phyloP scores from a whole-genome alignment of 2,329 filamentous ascomycete genomes.

The Talaromyces marneffei region DNA sequence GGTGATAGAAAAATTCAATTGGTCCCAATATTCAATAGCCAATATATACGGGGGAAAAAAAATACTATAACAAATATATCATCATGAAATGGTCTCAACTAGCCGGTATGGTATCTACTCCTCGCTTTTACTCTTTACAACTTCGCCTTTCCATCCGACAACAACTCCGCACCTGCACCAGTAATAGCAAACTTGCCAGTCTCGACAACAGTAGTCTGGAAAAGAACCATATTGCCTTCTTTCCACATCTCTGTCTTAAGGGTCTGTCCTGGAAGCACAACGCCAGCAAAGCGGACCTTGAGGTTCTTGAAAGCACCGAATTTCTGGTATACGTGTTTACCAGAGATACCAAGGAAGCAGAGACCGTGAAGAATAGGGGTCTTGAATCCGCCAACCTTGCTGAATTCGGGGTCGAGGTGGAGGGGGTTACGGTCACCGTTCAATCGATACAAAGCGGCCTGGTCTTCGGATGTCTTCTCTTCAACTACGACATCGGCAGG shows the following conservation, averaged over 20 bases:
- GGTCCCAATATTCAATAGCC: neutral
- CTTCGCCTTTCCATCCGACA: constrained; percentile 47
- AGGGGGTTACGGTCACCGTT: constrained; percentile 95
- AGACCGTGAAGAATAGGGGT: constrained; percentile 93
- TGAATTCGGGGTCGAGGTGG: constrained; percentile 90
- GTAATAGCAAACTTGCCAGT: constrained; percentile 84
- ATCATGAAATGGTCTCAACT: neutral
- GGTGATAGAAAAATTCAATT: neutral
- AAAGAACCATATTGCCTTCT: constrained; percentile 70
- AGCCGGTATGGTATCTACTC: neutral
- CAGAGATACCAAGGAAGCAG: constrained; percentile 86
- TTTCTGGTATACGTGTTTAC: constrained; percentile 79
- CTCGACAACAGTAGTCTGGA: constrained; percentile 86
- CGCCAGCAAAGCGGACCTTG: constrained; percentile 85
- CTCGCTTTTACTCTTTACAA: constrained; percentile 32
- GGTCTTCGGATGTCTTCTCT: constrained; percentile 79
- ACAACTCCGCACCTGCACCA: constrained; percentile 71
- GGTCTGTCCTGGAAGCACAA: constrained; percentile 82
- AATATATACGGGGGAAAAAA: neutral
- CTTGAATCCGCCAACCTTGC: constrained; percentile 93
- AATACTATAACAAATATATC: neutral
- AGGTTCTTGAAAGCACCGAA: constrained; percentile 84
- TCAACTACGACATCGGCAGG: constrained; percentile 76
- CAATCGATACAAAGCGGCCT: constrained; percentile 87
- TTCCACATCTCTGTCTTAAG: constrained; percentile 93